phyloP scores from a whole-genome alignment of 352 stramenopile genomes.

The Pythium folliculosum region DNA sequence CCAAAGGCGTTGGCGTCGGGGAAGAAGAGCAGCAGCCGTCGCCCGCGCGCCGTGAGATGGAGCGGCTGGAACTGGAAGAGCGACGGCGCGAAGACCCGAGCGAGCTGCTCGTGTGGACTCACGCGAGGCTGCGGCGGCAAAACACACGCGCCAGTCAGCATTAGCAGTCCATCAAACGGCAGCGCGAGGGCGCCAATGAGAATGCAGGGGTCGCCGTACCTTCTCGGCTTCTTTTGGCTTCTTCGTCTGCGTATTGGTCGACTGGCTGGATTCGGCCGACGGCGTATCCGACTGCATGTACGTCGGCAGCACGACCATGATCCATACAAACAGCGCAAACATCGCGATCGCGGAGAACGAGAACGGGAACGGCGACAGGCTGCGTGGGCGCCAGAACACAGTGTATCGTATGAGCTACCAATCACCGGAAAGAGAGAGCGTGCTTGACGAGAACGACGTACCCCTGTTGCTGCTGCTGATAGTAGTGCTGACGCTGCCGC shows the following conservation, averaged over 20 bases:
- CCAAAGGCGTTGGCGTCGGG: constrained; percentile 44
- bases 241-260: background rate
- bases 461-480: constrained; percentile 12
- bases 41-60: constrained; percentile 61
- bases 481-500: constrained; percentile 34
- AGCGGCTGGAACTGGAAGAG: constrained; percentile 65
- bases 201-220: too few relatives aligned
- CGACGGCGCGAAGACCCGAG: constrained; percentile 71
- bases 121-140: constrained; percentile 4
- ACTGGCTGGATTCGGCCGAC: background rate
- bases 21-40: constrained; percentile 68
- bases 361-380: constrained; percentile 48
- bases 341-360: constrained; percentile 40
- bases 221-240: constrained; percentile 4
- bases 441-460: too few relatives aligned
- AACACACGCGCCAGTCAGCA: background rate
- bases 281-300: constrained; percentile 23
- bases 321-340: constrained; percentile 41
- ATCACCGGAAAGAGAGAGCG: too few relatives aligned
- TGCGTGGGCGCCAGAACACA: background rate
- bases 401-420: too few relatives aligned
- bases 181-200: too few relatives aligned
- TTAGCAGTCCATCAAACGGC: too few relatives aligned
- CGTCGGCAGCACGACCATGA: constrained; percentile 46
- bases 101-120: constrained; percentile 48